phyloP scores from a whole-genome alignment of 805 yeast genomes.

The Metschnikowia peoriensis region DNA sequence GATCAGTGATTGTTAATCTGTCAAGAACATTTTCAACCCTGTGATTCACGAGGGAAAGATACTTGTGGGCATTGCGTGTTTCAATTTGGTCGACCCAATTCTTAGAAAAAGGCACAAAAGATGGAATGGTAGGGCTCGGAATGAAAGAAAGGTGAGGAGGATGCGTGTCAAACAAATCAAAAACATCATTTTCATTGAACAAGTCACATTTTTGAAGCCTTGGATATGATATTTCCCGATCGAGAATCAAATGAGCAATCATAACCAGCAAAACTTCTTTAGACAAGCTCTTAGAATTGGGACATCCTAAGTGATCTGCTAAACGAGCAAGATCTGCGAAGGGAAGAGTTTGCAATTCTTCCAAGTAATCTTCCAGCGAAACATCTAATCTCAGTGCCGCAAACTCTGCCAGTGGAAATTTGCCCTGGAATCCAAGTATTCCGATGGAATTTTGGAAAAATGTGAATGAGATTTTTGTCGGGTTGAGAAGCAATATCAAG shows the following conservation, averaged over 20 bases:
- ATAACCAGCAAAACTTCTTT: not conserved
- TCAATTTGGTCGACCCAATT: not conserved
- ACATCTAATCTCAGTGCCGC: slow-evolving; percentile 8
- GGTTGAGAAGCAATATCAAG: slow-evolving; percentile 1
- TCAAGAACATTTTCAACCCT: slow-evolving; percentile 5
- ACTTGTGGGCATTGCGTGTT: not conserved
- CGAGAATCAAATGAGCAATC: not conserved
- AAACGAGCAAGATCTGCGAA: not conserved
- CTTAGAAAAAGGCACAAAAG: not conserved
- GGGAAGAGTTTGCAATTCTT: not conserved
- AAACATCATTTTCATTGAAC: slow-evolving; percentile 15
- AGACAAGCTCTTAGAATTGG: not conserved
- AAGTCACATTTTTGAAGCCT: slow-evolving; percentile 1
- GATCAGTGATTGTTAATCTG: slow-evolving; percentile 16
- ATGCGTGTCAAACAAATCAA: slow-evolving; percentile 10
- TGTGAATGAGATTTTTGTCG: not conserved
- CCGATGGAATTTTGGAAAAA: not conserved
- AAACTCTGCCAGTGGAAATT: slow-evolving; percentile 3
- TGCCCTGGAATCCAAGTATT: not conserved
- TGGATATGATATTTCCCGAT: slow-evolving; percentile 4
- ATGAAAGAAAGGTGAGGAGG: not conserved
- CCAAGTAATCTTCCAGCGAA: not conserved
- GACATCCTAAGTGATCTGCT: not conserved
- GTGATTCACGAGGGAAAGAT: not conserved
- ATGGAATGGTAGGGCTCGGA: not conserved